These are phyloP conservation scores for Annona cherimola DNA, from an alignment of 164 flowering plant species.

Conservation along the genomic window DNA sequence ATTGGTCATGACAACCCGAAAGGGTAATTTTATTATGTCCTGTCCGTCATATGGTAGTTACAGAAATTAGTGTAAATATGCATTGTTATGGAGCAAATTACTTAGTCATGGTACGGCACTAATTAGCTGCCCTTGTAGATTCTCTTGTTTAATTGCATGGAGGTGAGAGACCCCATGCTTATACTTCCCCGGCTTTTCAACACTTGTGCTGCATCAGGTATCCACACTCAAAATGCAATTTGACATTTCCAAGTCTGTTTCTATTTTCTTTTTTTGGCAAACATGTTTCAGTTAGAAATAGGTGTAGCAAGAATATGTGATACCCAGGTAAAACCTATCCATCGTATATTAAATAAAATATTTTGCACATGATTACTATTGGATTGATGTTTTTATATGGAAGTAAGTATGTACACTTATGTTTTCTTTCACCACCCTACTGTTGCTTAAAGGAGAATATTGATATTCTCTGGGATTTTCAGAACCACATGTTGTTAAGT, in stretches of 20 bases:
- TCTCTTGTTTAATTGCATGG: slow-evolving; percentile 88
- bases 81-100: too few species aligned
- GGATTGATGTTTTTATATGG: neutral
- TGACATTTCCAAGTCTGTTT: too few species aligned
- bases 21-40: too few species aligned
- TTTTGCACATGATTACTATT: neutral
- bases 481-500: neutral
- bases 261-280: neutral
- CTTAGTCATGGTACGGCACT: too few species aligned
- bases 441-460: neutral
- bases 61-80: too few species aligned
- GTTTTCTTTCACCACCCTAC: too few species aligned
- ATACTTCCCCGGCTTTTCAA: slow-evolving; percentile 64
- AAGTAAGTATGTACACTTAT: too few species aligned
- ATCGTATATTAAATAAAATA: too few species aligned
- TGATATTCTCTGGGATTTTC: neutral
- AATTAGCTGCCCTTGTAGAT: slow-evolving; percentile 35
- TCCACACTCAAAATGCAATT: too few species aligned
- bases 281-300: too few species aligned
- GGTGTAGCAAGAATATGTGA: neutral
- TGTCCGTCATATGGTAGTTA: too few species aligned
- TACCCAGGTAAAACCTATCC: neutral
- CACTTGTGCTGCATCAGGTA: slow-evolving; percentile 80
- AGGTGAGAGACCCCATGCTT: slow-evolving; percentile 68
- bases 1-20: too few species aligned